Evolutionary conservation across 306 rosid species (phyloP).

Genomic region (Acmispon strigosus): DNA sequence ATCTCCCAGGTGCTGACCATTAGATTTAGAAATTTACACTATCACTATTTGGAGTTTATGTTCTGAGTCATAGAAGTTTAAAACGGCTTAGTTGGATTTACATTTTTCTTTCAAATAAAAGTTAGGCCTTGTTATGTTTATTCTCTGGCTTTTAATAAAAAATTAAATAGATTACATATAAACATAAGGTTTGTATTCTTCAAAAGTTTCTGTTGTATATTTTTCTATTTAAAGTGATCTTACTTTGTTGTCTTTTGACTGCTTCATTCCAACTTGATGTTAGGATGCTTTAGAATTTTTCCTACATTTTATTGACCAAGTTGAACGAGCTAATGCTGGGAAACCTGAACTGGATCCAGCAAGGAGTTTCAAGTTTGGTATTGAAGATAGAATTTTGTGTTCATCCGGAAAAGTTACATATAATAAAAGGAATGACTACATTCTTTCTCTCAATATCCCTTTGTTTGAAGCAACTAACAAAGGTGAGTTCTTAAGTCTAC

Average conservation of each 20-base stretch:
- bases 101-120: background rate
- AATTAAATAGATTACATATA: background rate
- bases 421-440: constrained; percentile 79
- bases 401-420: constrained; percentile 96
- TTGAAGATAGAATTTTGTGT: constrained; percentile 88
- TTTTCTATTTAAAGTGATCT: constrained; percentile 2
- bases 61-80: background rate
- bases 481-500: constrained; percentile 32
- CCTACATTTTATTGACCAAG: constrained; percentile 93
- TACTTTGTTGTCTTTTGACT: constrained; percentile 6
- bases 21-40: background rate
- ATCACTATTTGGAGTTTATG: background rate
- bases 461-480: constrained; percentile 81
- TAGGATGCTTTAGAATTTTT: constrained; percentile 99
- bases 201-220: background rate
- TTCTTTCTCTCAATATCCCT: constrained; percentile 88
- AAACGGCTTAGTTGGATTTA: background rate
- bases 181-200: background rate
- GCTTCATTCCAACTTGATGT: constrained; percentile 16
- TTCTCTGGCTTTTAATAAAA: background rate
- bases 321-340: constrained; percentile 66
- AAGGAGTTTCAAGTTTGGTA: constrained; percentile 86
- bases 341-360: constrained; percentile 69
- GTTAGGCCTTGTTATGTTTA: background rate
- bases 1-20: background rate